Base-by-base conservation (phyloP, 139 green algal species). In the Chlamydomonas urium region DNA sequence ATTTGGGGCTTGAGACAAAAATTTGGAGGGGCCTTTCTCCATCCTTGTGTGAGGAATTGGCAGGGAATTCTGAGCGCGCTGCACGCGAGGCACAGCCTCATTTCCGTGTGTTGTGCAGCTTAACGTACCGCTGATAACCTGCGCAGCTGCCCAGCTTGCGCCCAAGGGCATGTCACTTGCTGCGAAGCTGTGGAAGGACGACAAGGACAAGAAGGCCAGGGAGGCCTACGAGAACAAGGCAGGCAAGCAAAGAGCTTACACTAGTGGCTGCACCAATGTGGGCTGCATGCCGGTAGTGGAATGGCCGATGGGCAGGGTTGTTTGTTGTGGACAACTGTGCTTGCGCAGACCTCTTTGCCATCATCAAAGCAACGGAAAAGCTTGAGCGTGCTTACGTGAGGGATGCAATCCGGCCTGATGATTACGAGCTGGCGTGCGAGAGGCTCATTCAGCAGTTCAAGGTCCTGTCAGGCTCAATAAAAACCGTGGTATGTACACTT, bases 361-460 rank as follows among this genome's bases (percentile, higher is more conserved):
- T 98, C 34, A 83, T 67, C 33, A 67, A 67, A 21, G 81, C 91
- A 0, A 93, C 87, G 2, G 93, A 98, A 74, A 96, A 96, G 80
- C 86, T 98, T 35, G 93, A 98, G 74, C 65, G 90, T 6, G 91
- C 90, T 0, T 96, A 90, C 45, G 86, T 94, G 28, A 80, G 90
- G 31, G 53, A 63, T 63, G 53, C 53, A 10, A 63, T 63, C 24
- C 6, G 6, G 6, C 19, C 53, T 26, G 53, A 63, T 36, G 53
- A 63, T 36, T 63, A 63, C 53, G 53, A 67, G 42, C 35, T 42
- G 81, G 77, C 84, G 6, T 97, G 92, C 71, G 66, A 87, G 24
- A 93, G 90, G 78, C 87, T 98, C 0, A 94, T 98, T 34, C 88
- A 81, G 2, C 93, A 98, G 78, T 98, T 92, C 80, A 90, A 85